These are phyloP conservation scores for Barnettozyma pratensis DNA, from an alignment of 805 yeast genomes.

Conservation along the genomic window DNA sequence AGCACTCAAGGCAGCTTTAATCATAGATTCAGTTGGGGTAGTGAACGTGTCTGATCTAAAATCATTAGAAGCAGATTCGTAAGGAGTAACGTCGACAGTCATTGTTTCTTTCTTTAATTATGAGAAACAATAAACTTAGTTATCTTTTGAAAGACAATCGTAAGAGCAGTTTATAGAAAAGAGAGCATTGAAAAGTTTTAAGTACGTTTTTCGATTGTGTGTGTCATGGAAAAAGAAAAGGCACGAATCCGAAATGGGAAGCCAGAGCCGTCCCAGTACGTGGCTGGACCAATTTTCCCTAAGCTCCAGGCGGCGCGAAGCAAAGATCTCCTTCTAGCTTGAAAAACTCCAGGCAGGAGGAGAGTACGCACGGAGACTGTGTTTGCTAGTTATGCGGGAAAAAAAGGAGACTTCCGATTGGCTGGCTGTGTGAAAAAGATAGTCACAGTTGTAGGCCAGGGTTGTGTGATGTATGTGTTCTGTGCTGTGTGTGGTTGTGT, in stretches of 20 bases:
- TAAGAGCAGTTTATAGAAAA: background rate
- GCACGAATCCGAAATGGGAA: conserved; percentile 3
- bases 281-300: background rate
- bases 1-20: conserved; percentile 51
- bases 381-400: background rate
- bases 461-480: background rate
- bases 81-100: conserved; percentile 54
- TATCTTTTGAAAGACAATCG: background rate
- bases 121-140: too few relatives aligned
- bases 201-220: background rate
- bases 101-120: background rate
- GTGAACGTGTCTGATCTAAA: conserved; percentile 85
- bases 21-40: conserved; percentile 75
- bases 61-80: conserved; percentile 38
- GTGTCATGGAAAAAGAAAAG: conserved; percentile 5
- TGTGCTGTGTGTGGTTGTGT: background rate
- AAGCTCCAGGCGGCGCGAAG: background rate
- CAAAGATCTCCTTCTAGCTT: background rate
- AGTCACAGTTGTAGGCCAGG: conserved; percentile 3
- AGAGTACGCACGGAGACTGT: background rate
- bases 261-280: conserved; percentile 6
- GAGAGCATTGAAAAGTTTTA: background rate
- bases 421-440: conserved; percentile 1
- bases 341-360: background rate
- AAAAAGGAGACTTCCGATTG: conserved; percentile 13